Evolutionary conservation across 2,329 filamentous ascomycete species (phyloP).

Genomic region (Diaporthe eres): DNA sequence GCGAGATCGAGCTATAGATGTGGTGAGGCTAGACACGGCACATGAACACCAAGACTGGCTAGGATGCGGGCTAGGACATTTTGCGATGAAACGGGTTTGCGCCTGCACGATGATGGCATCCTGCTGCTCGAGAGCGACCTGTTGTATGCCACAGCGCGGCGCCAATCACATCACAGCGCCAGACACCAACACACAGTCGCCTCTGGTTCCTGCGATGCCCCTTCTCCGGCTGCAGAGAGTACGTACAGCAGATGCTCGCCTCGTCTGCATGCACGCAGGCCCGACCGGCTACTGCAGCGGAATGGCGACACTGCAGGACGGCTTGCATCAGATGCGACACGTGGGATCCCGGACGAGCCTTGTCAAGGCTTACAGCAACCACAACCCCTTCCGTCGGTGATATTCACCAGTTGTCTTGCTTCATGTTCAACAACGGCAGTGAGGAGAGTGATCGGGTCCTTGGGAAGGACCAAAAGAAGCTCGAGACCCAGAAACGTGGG

Average conservation of each 20-base stretch:
- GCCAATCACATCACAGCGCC: slow-evolving; percentile 8
- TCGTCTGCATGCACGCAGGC: slow-evolving; percentile 14
- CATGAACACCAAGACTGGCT: neutral
- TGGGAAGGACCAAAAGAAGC: neutral
- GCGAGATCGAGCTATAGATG: neutral
- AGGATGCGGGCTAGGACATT: neutral
- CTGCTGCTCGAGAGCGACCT: neutral
- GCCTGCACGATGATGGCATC: slow-evolving; percentile 21
- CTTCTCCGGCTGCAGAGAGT: neutral
- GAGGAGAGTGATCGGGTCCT: neutral
- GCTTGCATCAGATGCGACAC: slow-evolving; percentile 29
- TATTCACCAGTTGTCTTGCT: neutral
- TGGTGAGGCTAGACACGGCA: slow-evolving; percentile 15
- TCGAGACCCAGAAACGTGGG: slow-evolving; percentile 25
- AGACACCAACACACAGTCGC: neutral
- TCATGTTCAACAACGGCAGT: neutral
- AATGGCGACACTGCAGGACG: slow-evolving; percentile 27
- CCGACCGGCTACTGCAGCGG: slow-evolving; percentile 22
- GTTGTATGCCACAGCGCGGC: neutral
- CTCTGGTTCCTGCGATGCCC: neutral
- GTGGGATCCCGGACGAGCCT: slow-evolving; percentile 13
- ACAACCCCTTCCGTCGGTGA: neutral
- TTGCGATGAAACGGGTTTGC: neutral
- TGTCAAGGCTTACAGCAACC: neutral
- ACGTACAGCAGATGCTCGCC: neutral